phyloP scores from a whole-genome alignment of 768 basidiomycete species.

The Lentinula boryana region DNA sequence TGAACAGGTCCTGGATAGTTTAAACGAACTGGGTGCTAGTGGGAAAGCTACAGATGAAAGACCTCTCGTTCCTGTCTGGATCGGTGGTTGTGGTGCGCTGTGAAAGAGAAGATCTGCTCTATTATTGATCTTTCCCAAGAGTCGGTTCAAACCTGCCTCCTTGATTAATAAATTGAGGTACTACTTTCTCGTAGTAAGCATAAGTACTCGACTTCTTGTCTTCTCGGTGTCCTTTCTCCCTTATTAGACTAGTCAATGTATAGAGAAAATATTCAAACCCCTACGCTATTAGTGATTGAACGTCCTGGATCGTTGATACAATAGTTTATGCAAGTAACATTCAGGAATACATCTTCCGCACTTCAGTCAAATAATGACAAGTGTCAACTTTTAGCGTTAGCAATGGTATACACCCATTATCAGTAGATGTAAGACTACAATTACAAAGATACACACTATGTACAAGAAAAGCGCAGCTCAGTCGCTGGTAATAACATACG shows the following conservation, averaged over 20 bases:
- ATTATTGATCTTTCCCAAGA: neutral
- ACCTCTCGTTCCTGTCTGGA: constrained; percentile 5
- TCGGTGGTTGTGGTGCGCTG: constrained; percentile 4
- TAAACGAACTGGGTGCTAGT: constrained; percentile 35
- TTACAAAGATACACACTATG: neutral
- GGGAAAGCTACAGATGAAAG: neutral
- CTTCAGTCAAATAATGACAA: too few species aligned
- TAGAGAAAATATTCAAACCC: too few species aligned
- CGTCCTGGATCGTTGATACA: too few species aligned
- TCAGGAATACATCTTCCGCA: too few species aligned
- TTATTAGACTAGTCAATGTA: too few species aligned
- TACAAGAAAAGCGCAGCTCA: neutral
- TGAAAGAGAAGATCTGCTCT: neutral
- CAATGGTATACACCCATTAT: neutral
- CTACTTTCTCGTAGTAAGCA: neutral
- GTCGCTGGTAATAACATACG: neutral
- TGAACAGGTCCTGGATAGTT: constrained; percentile 50
- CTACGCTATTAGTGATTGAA: too few species aligned
- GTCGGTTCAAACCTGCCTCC: neutral
- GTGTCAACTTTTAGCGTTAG: neutral
- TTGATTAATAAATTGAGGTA: neutral
- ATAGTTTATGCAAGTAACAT: too few species aligned
- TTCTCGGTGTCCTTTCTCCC: neutral
- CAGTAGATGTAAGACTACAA: neutral
- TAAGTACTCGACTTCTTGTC: neutral